These are phyloP conservation scores for Prunus fruticosa DNA, from an alignment of 306 rosid species.

Conservation along the genomic window DNA sequence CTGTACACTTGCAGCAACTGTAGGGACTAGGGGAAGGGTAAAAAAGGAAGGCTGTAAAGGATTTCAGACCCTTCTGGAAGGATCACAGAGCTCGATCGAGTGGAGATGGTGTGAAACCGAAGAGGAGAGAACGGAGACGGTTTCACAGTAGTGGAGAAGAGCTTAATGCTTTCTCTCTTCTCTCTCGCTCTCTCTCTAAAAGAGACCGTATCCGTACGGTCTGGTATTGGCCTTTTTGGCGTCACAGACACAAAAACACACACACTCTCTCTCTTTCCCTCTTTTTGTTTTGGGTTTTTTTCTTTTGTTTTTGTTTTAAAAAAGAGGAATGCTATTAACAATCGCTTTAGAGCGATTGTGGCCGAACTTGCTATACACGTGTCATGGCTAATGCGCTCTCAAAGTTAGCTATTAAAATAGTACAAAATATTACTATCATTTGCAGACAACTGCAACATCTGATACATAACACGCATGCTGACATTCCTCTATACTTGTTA, in stretches of 20 bases:
- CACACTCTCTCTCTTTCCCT: neutral
- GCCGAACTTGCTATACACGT: too few relatives aligned
- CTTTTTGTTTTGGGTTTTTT: neutral
- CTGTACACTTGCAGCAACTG: conserved; percentile 27
- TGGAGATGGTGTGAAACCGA: neutral
- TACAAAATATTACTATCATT: too few relatives aligned
- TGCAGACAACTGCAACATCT: too few relatives aligned
- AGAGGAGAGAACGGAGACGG: conserved; percentile 15
- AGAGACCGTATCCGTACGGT: conserved; percentile 39
- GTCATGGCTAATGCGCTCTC: too few relatives aligned
- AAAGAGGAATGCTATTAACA: too few relatives aligned
- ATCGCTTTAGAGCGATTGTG: too few relatives aligned
- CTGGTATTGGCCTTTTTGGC: conserved; percentile 29
- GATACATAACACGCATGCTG: too few relatives aligned
- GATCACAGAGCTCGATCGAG: conserved; percentile 38
- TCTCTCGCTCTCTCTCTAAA: conserved; percentile 11
- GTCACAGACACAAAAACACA: conserved; percentile 3
- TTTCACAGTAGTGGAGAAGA: conserved; percentile 28
- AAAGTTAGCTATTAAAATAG: too few relatives aligned
- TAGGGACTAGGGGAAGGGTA: neutral
- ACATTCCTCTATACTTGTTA: too few relatives aligned
- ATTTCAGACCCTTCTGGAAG: conserved; percentile 24
- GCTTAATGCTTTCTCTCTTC: conserved; percentile 11
- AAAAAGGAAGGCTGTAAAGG: neutral
- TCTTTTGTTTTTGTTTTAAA: neutral